Conservation (phyloP, 176 grass and related monocot genomes). For the Eleusine indica region DNA sequence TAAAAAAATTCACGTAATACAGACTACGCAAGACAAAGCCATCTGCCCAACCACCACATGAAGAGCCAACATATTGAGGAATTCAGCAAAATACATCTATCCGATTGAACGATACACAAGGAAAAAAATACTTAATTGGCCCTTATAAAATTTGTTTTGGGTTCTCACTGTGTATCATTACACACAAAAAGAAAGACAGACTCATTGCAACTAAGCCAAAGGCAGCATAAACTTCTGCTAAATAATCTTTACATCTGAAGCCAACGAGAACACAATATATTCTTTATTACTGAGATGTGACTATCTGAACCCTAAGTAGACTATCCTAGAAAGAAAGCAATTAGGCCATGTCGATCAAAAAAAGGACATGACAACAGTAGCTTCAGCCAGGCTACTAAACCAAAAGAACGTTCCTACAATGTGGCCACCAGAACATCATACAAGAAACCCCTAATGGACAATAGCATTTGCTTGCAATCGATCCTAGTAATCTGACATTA, state of each 20-base stretch:
- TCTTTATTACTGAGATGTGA: background rate
- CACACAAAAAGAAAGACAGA: background rate
- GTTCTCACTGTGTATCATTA: background rate
- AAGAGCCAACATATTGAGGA: background rate
- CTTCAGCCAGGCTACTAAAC: constrained; percentile 20
- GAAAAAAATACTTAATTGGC: background rate
- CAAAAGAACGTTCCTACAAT: constrained; percentile 16
- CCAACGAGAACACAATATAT: background rate
- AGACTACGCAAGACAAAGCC: background rate
- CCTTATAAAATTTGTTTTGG: background rate
- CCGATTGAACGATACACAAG: background rate
- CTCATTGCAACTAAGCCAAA: background rate
- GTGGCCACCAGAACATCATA: background rate
- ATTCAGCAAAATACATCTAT: background rate
- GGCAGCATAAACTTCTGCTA: background rate
- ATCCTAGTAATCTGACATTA: background rate
- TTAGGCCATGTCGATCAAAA: background rate
- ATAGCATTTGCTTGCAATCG: background rate
- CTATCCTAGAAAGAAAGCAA: background rate
- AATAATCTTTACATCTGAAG: background rate
- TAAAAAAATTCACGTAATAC: background rate
- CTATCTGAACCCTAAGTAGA: constrained; percentile 1
- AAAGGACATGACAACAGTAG: constrained; percentile 15
- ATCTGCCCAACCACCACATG: background rate
- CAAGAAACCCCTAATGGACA: background rate